These are phyloP conservation scores for Aspergillus uvarum DNA, from an alignment of 2,329 filamentous ascomycete genomes.

Conservation along the genomic window DNA sequence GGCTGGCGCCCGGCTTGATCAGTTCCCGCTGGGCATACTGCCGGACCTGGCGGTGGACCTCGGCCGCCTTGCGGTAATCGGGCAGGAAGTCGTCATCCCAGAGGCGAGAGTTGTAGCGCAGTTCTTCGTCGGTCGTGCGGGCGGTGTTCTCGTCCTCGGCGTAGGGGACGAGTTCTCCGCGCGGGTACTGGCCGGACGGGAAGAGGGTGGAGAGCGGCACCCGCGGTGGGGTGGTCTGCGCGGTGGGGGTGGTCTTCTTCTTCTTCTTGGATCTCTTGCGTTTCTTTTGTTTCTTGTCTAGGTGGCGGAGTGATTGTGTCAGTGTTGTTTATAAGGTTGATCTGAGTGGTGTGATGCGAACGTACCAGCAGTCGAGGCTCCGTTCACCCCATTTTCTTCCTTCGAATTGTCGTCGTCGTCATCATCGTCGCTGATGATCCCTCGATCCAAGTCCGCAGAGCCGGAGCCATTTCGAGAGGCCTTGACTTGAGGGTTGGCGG, in stretches of 20 bases:
- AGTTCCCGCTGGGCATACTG: conserved; percentile 47
- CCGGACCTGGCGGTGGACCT: conserved; percentile 57
- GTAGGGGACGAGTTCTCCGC: conserved; percentile 44
- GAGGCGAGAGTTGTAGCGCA: conserved; percentile 42
- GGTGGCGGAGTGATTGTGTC: background rate
- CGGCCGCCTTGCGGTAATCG: conserved; percentile 58
- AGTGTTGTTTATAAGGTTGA: background rate
- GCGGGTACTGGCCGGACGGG: conserved; percentile 44
- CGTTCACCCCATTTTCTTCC: conserved; percentile 2
- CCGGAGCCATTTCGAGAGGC: conserved; percentile 1
- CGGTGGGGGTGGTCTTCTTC: conserved; percentile 14
- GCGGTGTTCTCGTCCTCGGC: conserved; percentile 43
- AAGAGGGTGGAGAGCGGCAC: conserved; percentile 49
- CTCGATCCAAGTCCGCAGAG: conserved; percentile 8
- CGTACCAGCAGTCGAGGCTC: background rate
- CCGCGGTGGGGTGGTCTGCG: conserved; percentile 51
- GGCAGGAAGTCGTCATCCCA: conserved; percentile 51
- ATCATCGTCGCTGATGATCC: conserved; percentile 4
- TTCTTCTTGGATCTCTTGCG: conserved; percentile 38
- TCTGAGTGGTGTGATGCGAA: background rate
- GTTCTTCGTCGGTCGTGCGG: conserved; percentile 51
- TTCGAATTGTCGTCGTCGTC: conserved; percentile 18
- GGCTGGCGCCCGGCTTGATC: conserved; percentile 51
- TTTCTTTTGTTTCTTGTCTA: conserved; percentile 17
- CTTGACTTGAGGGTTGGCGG: conserved; percentile 5